Evolutionary conservation across 1,139 yeast species (phyloP).

Genomic region (Taphrina pruni): DNA sequence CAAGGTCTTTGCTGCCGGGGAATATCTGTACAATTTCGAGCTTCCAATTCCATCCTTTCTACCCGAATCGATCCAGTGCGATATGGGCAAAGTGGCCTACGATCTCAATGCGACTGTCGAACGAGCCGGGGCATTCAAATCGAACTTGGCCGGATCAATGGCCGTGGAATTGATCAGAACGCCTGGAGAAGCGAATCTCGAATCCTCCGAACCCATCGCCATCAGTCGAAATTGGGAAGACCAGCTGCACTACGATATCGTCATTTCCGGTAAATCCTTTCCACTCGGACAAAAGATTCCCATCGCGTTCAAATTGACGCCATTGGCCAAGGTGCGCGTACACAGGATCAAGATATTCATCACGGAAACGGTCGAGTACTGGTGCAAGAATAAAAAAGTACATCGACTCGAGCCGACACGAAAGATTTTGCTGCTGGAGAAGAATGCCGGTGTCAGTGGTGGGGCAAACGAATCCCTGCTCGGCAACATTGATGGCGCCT

Average conservation of each 20-base stretch:
- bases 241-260: constrained; percentile 83
- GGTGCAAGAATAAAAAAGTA: constrained; percentile 80
- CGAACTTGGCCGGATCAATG: constrained; percentile 67
- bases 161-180: constrained; percentile 75
- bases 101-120: constrained; percentile 70
- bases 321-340: constrained; percentile 82
- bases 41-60: constrained; percentile 79
- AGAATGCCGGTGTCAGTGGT: constrained; percentile 49
- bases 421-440: constrained; percentile 79
- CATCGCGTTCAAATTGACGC: constrained; percentile 79
- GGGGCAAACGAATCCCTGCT: constrained; percentile 49
- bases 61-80: constrained; percentile 79
- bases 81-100: constrained; percentile 81
- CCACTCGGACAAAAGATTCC: constrained; percentile 84
- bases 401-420: constrained; percentile 90
- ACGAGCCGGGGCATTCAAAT: constrained; percentile 83
- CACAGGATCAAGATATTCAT: constrained; percentile 84
- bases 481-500: constrained; percentile 53
- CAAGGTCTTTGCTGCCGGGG: constrained; percentile 73
- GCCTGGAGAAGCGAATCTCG: constrained; percentile 77
- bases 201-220: constrained; percentile 91
- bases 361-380: constrained; percentile 89
- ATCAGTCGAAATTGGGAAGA: constrained; percentile 85
- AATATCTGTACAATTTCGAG: constrained; percentile 88
- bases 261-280: constrained; percentile 83